A percentile compares a stretch with the other conserved stretches of the same genome.
These are phyloP conservation scores for Tephrocybe sp. DNA, from an alignment of 768 basidiomycete genomes.

Conservation along the genomic window DNA sequence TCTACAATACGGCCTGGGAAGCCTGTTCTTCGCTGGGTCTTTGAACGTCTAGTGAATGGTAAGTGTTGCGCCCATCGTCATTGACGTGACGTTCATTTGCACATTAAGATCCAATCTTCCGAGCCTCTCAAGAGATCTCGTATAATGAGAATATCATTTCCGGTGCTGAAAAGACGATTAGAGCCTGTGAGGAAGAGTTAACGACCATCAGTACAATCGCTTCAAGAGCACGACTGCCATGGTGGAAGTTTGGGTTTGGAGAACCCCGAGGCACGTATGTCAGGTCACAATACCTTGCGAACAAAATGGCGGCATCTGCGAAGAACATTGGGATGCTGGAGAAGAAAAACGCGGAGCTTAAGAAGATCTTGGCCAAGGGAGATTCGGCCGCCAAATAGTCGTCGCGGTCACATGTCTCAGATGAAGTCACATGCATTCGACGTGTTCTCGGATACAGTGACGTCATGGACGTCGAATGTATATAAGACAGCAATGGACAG, in stretches of 20 bases:
- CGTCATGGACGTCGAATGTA: constrained; percentile 21
- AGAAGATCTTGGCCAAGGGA: constrained; percentile 50
- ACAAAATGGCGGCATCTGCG: constrained; percentile 73
- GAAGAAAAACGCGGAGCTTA: constrained; percentile 66
- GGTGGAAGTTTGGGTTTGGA: constrained; percentile 37
- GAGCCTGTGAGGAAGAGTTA: constrained; percentile 77
- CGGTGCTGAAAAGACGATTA: constrained; percentile 62
- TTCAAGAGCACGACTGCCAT: constrained; percentile 39
- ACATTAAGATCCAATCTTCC: constrained; percentile 68
- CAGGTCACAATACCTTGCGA: constrained; percentile 66
- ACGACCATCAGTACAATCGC: constrained; percentile 65
- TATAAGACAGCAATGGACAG: neutral
- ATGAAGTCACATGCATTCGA: constrained; percentile 6
- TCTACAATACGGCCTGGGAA: constrained; percentile 86
- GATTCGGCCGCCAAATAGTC: constrained; percentile 14
- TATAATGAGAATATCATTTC: constrained; percentile 71
- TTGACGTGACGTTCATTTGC: constrained; percentile 2
- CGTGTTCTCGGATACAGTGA: constrained; percentile 10
- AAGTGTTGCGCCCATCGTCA: constrained; percentile 17
- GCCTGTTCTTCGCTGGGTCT: constrained; percentile 86
- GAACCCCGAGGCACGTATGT: constrained; percentile 51
- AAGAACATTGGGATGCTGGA: constrained; percentile 71
- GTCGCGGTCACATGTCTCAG: constrained; percentile 3
- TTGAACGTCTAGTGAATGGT: constrained; percentile 81
- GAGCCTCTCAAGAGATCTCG: constrained; percentile 77